These are phyloP conservation scores for Ogataea nitratoaversa DNA, from an alignment of 805 yeast species.

Conservation along the genomic window DNA sequence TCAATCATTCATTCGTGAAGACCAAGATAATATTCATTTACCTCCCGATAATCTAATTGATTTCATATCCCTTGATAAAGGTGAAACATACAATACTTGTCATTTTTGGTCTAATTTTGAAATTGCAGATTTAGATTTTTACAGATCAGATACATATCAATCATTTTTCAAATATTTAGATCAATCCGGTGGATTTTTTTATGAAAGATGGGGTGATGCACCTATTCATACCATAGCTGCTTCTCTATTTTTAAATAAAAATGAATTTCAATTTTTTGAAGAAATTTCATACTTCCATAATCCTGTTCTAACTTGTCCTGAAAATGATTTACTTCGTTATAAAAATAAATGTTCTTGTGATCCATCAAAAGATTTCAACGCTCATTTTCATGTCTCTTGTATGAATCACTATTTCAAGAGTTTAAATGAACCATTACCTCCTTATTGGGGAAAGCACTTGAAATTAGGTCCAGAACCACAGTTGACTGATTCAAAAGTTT, in stretches of 20 bases:
- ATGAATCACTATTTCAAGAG: slow-evolving; percentile 6
- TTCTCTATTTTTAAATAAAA: slow-evolving; percentile 41
- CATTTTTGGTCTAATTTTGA: slow-evolving; percentile 34
- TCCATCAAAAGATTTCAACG: slow-evolving; percentile 44
- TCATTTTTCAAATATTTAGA: slow-evolving; percentile 52
- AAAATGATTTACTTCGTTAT: slow-evolving; percentile 38
- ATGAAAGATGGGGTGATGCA: slow-evolving; percentile 72
- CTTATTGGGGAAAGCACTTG: slow-evolving; percentile 5
- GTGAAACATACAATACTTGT: slow-evolving; percentile 44
- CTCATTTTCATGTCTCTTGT: slow-evolving; percentile 27
- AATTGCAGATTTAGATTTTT: slow-evolving; percentile 45
- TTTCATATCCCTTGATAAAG: slow-evolving; percentile 40
- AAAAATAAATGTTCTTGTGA: slow-evolving; percentile 46
- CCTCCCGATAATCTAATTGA: slow-evolving; percentile 32
- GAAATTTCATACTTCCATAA: slow-evolving; percentile 51
- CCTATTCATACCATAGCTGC: slow-evolving; percentile 62
- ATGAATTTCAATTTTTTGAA: slow-evolving; percentile 49
- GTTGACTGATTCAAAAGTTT: slow-evolving; percentile 2
- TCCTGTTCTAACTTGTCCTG: slow-evolving; percentile 54
- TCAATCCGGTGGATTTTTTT: slow-evolving; percentile 56
- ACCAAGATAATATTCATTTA: slow-evolving; percentile 36
- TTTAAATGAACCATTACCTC: slow-evolving; percentile 1
- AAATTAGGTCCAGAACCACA: slow-evolving; percentile 4
- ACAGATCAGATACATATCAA: slow-evolving; percentile 47
- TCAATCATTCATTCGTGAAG: slow-evolving; percentile 33